Evolutionary conservation across 768 basidiomycete genomes (phyloP).

Genomic region (Auriculariales sp.): DNA sequence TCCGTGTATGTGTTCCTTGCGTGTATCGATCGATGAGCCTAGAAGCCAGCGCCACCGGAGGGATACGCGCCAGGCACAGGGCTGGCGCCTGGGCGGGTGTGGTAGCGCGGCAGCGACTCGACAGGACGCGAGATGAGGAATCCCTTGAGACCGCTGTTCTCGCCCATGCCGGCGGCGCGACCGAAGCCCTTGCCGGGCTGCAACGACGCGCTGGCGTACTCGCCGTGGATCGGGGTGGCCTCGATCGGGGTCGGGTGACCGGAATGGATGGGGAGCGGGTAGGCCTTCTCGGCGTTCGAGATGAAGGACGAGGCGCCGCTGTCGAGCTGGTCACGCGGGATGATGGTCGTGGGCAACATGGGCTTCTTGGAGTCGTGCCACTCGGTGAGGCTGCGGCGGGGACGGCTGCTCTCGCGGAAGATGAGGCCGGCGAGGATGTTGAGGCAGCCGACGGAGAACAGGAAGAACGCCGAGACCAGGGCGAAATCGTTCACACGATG

Average conservation of each 20-base stretch:
- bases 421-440: conserved; percentile 64
- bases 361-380: conserved; percentile 24
- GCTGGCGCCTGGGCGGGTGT: conserved; percentile 20
- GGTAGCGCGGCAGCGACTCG: conserved; percentile 48
- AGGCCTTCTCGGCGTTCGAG: conserved; percentile 6
- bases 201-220: neutral
- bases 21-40: too few species aligned
- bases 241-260: conserved; percentile 13
- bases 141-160: conserved; percentile 15
- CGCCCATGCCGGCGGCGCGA: neutral
- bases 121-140: conserved; percentile 48
- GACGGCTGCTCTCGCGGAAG: conserved; percentile 48
- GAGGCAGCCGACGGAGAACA: conserved; percentile 82
- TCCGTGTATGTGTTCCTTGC: too few species aligned
- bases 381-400: conserved; percentile 44
- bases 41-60: neutral
- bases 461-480: conserved; percentile 81
- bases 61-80: neutral
- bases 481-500: conserved; percentile 73
- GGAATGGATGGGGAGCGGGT: conserved; percentile 11
- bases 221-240: conserved; percentile 20
- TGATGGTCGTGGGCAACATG: conserved; percentile 3
- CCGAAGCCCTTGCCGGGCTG: neutral
- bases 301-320: conserved; percentile 2
- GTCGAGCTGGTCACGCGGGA: conserved; percentile 2